Evolutionary conservation across 2,329 filamentous ascomycete genomes (phyloP).

Genomic region (Hypoxylon sp.): DNA sequence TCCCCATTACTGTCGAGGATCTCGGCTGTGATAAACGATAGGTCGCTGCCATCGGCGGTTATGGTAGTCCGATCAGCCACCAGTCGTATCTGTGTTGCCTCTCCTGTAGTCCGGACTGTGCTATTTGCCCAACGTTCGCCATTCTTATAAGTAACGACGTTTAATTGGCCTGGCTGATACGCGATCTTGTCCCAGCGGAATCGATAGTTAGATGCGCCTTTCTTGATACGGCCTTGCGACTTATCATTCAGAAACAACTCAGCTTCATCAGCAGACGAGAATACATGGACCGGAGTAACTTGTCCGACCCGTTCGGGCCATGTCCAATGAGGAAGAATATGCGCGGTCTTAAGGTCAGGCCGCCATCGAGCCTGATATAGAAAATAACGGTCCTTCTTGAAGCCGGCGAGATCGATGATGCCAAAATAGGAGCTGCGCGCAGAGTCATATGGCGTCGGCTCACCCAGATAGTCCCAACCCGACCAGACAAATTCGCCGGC

Average conservation of each 20-base stretch:
- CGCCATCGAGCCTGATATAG: slow-evolving; percentile 70
- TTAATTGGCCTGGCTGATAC: slow-evolving; percentile 64
- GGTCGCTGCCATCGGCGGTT: slow-evolving; percentile 59
- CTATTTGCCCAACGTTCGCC: slow-evolving; percentile 63
- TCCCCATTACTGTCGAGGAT: slow-evolving; percentile 62
- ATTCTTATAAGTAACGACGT: slow-evolving; percentile 64
- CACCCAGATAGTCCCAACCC: slow-evolving; percentile 65
- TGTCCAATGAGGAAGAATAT: slow-evolving; percentile 36
- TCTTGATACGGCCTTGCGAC: slow-evolving; percentile 60
- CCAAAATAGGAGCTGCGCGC: slow-evolving; percentile 69
- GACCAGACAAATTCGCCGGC: slow-evolving; percentile 69
- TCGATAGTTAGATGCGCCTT: slow-evolving; percentile 46
- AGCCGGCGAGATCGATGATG: slow-evolving; percentile 70
- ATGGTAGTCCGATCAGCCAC: slow-evolving; percentile 60
- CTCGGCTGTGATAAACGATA: slow-evolving; percentile 62
- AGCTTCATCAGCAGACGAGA: slow-evolving; percentile 65
- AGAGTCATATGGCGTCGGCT: slow-evolving; percentile 63
- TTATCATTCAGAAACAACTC: slow-evolving; percentile 68
- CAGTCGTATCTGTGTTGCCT: slow-evolving; percentile 56
- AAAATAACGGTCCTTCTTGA: slow-evolving; percentile 69
- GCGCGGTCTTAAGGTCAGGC: slow-evolving; percentile 57
- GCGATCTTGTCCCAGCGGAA: slow-evolving; percentile 67
- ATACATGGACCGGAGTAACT: slow-evolving; percentile 68
- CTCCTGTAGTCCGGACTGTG: slow-evolving; percentile 59
- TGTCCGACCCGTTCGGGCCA: slow-evolving; percentile 64